phyloP scores from a whole-genome alignment of 371 early-diverging fungal species.

The Caulochytrium protostelioides region DNA sequence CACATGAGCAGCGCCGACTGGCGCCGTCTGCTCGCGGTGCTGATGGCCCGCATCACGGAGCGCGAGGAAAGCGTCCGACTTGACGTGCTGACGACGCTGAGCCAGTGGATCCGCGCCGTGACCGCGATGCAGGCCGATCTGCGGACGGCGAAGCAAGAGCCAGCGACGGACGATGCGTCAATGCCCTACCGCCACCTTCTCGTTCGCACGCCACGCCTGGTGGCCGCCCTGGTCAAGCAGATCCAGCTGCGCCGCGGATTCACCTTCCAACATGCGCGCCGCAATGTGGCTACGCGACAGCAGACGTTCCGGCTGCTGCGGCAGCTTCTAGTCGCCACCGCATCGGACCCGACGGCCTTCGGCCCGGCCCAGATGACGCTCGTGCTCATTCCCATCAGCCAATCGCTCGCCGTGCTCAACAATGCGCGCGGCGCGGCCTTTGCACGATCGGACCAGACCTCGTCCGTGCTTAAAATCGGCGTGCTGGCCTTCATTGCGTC shows the following conservation, averaged over 20 bases:
- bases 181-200: background rate
- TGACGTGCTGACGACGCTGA: conserved; percentile 58
- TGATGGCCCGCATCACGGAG: conserved; percentile 65
- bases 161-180: no score
- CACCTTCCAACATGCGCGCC: no score
- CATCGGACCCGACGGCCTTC: no score
- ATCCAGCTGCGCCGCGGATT: no score
- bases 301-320: no score
- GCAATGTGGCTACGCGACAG: no score
- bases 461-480: no score
- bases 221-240: no score
- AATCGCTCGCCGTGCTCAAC: background rate
- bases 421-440: background rate
- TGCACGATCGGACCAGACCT: background rate
- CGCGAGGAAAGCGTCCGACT: conserved; percentile 75
- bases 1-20: background rate
- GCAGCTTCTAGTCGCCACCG: no score
- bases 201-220: background rate
- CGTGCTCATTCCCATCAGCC: background rate
- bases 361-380: no score
- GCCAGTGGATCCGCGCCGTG: conserved; percentile 11
- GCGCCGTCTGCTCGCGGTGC: conserved; percentile 33
- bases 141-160: background rate
- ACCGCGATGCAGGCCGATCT: background rate
- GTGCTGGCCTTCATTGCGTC: no score